Evolutionary conservation across 306 rosid species (phyloP), one percentile per base, ranked within the genome.

Genomic region (Herpetospermum pedunculosum): DNA sequence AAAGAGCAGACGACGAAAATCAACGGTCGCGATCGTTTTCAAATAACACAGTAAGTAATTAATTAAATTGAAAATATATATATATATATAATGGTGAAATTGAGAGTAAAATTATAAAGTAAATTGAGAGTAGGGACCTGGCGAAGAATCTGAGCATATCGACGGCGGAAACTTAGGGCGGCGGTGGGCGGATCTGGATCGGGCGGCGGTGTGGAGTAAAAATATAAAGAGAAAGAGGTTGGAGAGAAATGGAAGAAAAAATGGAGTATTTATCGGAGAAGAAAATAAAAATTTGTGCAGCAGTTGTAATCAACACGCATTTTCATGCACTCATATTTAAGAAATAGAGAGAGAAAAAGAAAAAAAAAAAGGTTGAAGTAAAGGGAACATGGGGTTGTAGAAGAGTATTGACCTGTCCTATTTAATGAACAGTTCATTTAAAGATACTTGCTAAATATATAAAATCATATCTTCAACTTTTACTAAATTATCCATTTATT

Each of bases 131-230:
- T n/a, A n/a, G 43, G 6, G 58, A 88, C 97, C 95, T 87, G 71
- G 90, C 84, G 75, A 87, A 25, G 77, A 87, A 78, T 87, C 84
- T 76, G 75, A 88, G 77, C 95, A 87, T 87, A 10, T 10, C 78
- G 76, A 41, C 55, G 48, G 32, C 62, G 70, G n/a, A n/a, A n/a
- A n/a, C n/a, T n/a, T n/a, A n/a, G n/a, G n/a, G n/a, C n/a, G n/a
- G n/a, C n/a, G n/a, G n/a, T n/a, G n/a, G n/a, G n/a, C n/a, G n/a
- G n/a, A n/a, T n/a, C n/a, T n/a, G n/a, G n/a, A 75, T 23, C 5
- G 71, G 35, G 5, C 18, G 65, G 26, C 70, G 70, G 12, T n/a
- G n/a, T n/a, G n/a, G n/a, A n/a, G n/a, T n/a, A n/a, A n/a, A n/a
- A n/a, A n/a, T n/a, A n/a, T n/a, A n/a, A 34, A 47, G 14, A 19